Base-by-base conservation (phyloP, 495 filamentous ascomycete species). In the Cudoniella acicularis region DNA sequence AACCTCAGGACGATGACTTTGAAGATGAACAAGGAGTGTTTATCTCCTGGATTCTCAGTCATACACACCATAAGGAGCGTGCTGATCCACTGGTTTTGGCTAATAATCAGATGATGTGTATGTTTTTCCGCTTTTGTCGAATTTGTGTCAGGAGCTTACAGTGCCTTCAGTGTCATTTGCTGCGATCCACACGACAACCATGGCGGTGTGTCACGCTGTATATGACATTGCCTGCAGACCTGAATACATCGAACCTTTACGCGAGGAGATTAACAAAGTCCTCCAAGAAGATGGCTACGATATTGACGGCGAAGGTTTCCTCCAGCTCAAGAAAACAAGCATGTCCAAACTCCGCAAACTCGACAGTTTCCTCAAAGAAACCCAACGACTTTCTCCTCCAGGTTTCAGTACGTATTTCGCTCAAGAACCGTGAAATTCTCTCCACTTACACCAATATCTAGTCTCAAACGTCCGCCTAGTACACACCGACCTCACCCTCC, bases 281-380 rank as follows among this genome's bases (percentile, higher is more conserved):
- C 49, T 64, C 26, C 21, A 10, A 4, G 62, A 69, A 47, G 67
- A 65, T n/a, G 59, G 61, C 18, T 25, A 64, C 16, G 65, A 63
- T 20, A 21, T 61, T 11, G 59, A 65, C 40, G 58, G 55, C 24
- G 57, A 66, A 17, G 69, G 69, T n/a, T 53, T 56, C 54, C 47
- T 52, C 27, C 64, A 67, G 41, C 30, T 72, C 11, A 65, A 63
- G 20, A 74, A 73, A 52, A 46, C 62, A 1, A 68, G 62, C 20
- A 59, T 80, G n/a, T 50, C 63, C 8, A 73, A 74, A 53, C 69
- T 83, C 62, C 62, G 67, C 40, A 76, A 77, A 53, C 47, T 83
- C 22, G 81, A 84, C 60, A 75, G 71, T 55, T 79, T 81, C 59
- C 60, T 81, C 40, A 77, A 78, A 49, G 81, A 83, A 63, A 68